Evolutionary conservation across 2,329 filamentous ascomycete genomes (phyloP), one percentile per base, ranked within the genome.

Genomic region (Pseudocercospora vitis): DNA sequence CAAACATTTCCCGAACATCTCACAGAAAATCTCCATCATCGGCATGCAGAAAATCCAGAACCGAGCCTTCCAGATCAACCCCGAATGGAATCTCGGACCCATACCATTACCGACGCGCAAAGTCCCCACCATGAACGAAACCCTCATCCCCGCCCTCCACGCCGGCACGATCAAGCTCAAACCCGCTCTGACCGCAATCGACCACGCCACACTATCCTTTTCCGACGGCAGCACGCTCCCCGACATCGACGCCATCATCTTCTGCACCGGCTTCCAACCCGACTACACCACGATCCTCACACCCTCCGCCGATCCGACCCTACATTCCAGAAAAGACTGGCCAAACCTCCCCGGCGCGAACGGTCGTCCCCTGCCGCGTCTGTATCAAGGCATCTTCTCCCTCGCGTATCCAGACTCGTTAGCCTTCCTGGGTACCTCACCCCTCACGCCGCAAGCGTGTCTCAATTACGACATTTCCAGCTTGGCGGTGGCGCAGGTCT

Each of bases 381-480:
- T 50, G 4, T 56, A 47, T 33, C 53, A 56, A 16, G 50, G 45
- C 18, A 50, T 52, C 12, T 49, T 56, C 28, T 52, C 49, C 9
- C 24, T 56, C 11, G 52, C 35, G 21, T 29, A 52, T 26, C 49
- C 49, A 2, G 26, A 53, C 6, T 53, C 44, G 2, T 50, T 56
- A 4, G 53, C 53, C 4, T 52, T 56, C n/a, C 45, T 56, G 0
- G 53, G 53, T 23, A 53, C 50, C 3, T 54, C 52, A 4, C 52
- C 46, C 4, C 32, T 54, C 4, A 45, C 45, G 6, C 39, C 39
- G 3, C 45, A 49, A 26, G 52, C 52, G 9, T 49, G 46, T 18
- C 32, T 54, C n/a, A 53, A 52, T 29, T 52, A 52, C 45, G 53
- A 56, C 19, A 56, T 56, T 24, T 48, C 37, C 11, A 52, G 44